These are phyloP conservation scores for Septoria petroselini DNA, from an alignment of 2,329 filamentous ascomycete species.

Conservation along the genomic window DNA sequence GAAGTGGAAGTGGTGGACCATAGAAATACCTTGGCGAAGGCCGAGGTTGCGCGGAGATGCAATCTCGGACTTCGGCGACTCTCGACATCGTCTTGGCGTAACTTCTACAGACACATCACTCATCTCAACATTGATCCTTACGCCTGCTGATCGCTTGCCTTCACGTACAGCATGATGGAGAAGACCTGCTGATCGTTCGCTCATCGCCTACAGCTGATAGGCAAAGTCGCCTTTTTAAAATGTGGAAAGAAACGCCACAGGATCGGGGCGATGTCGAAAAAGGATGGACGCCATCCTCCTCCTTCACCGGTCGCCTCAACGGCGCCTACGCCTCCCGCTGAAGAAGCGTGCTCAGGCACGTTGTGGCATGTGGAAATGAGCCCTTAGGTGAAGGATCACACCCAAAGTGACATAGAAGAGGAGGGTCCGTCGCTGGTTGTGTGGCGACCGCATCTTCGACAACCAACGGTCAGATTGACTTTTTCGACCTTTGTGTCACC, in stretches of 20 bases:
- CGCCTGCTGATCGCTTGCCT: no score
- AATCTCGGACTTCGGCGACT: no score
- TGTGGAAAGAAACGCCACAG: conserved; percentile 7
- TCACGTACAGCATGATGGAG: no score
- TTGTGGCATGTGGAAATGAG: conserved; percentile 12
- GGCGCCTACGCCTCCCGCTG: not conserved
- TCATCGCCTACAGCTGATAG: not conserved
- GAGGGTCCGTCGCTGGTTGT: not conserved
- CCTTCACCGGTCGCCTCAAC: not conserved
- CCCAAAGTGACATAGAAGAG: not conserved
- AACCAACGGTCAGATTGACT: no score
- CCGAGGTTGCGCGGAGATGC: no score
- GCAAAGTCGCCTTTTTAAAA: not conserved
- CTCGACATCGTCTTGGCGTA: no score
- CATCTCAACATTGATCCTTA: no score
- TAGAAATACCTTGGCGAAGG: no score
- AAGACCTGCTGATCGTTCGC: no score
- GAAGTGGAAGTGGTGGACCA: no score
- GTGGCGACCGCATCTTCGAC: not conserved
- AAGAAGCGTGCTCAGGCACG: not conserved
- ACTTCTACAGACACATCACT: no score
- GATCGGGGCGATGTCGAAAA: conserved; percentile 4
- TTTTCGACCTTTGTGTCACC: conserved; percentile 5
- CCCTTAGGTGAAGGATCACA: not conserved
- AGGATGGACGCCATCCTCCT: conserved; percentile 5